Evolutionary conservation across 768 basidiomycete species (phyloP), one percentile per base, ranked within the genome.

Genomic region (Russula griseocarnosa): DNA sequence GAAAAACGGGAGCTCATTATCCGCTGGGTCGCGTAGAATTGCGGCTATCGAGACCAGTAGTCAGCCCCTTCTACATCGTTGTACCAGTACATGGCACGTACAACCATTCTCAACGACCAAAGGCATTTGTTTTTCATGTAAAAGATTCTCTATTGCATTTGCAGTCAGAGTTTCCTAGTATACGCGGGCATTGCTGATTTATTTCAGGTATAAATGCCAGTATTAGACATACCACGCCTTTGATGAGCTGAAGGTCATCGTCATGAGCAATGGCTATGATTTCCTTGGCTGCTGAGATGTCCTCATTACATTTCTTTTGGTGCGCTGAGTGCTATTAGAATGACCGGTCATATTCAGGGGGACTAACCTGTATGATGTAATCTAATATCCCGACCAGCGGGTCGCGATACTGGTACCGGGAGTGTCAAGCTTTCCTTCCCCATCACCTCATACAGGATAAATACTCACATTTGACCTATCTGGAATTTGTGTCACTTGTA

Each of bases 231-330:
- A 36, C 36, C 36, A 36, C 13, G 36, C 36, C 36, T 13, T 14
- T 13, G 13, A 36, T 13, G 13, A 36, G 36, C 36, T 5, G 36
- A 26, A 66, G 51, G n/a, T 66, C 55, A 24, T 66, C 42, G 13
- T 66, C 55, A 49, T 66, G 65, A 4, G 61, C 61, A 24, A 66
- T 46, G 34, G 63, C 63, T n/a, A 65, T 5, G 24, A n/a, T 60
- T 3, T 49, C 13, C 47, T 24, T 14, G 24, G 3, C 11, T 14
- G 13, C 36, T 13, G 36, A 14, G 36, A 0, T 36, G 36, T 36
- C 36, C 36, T 36, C 13, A 13, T 4, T 36, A 14, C 13, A 36
- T 5, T 13, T 36, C 36, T 36, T 36, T 36, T 36, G 36, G 24
- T 3, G 3, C 11, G 14, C 8, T 55, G 10, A 46, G 60, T 54